Percentiles rank a stretch among this genome's conserved stretches.
Evolutionary conservation across 1,284 basidiomycete species (phyloP).

Genomic region (Apiotrichum veenhuisii): DNA sequence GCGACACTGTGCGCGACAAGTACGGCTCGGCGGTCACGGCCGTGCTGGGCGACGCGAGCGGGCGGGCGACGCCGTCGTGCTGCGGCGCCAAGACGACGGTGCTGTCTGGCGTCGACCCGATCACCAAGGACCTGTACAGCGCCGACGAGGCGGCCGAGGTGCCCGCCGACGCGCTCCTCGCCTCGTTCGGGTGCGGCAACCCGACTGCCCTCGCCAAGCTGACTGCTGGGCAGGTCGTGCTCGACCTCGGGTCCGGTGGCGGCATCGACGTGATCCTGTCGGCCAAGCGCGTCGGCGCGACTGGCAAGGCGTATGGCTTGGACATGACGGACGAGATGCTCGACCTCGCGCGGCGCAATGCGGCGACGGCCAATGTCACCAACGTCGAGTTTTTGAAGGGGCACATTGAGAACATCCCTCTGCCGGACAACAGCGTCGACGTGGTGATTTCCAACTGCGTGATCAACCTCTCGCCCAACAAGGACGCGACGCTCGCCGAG

Average conservation of each 20-base stretch:
- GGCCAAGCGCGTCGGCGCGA: constrained; percentile 53
- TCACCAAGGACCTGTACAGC: constrained; percentile 20
- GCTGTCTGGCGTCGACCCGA: constrained; percentile 15
- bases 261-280: constrained; percentile 58
- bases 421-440: constrained; percentile 54
- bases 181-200: constrained; percentile 23
- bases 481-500: constrained; percentile 61
- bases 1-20: constrained; percentile 13
- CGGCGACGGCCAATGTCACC: constrained; percentile 46
- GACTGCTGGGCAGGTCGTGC: constrained; percentile 55
- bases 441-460: constrained; percentile 60
- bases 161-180: constrained; percentile 18
- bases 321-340: constrained; percentile 52
- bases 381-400: constrained; percentile 55
- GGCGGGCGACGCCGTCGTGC: constrained; percentile 6
- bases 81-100: constrained; percentile 15
- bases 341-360: constrained; percentile 49
- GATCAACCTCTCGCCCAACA: constrained; percentile 55
- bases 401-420: constrained; percentile 52
- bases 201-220: constrained; percentile 20
- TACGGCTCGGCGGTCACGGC: constrained; percentile 2
- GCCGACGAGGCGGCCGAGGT: constrained; percentile 12
- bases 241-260: constrained; percentile 59
- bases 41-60: background rate
- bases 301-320: constrained; percentile 56